Percentiles rank a stretch among this genome's conserved stretches.
phyloP scores from a whole-genome alignment of 176 grass and related monocot species.

The Cenchrus fungigraminus region DNA sequence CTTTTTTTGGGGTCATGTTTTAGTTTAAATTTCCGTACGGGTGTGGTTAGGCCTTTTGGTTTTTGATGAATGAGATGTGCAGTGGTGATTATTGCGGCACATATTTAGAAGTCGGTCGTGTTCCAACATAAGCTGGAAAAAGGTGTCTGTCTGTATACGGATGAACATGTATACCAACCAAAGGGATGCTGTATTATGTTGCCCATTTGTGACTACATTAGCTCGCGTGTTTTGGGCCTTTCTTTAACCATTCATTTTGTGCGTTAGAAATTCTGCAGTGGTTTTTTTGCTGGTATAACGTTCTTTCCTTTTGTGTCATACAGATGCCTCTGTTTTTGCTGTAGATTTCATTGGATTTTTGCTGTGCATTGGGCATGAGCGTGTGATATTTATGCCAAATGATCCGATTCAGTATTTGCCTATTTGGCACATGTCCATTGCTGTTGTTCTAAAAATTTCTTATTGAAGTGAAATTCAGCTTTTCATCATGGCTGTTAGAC shows the following conservation, averaged over 20 bases:
- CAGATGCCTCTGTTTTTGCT: too few relatives aligned
- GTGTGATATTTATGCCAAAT: too few relatives aligned
- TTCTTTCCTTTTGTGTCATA: too few relatives aligned
- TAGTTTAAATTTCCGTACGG: conserved; percentile 50
- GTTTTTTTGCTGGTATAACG: too few relatives aligned
- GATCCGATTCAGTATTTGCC: too few relatives aligned
- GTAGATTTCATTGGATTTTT: too few relatives aligned
- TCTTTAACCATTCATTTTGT: conserved; percentile 44
- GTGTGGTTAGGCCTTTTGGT: conserved; percentile 51
- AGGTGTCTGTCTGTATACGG: conserved; percentile 1
- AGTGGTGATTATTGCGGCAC: conserved; percentile 65
- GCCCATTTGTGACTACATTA: conserved; percentile 59
- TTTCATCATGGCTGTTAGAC: too few relatives aligned
- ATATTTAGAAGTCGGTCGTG: conserved; percentile 54
- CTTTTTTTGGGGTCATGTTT: conserved; percentile 39
- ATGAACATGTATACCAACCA: conserved; percentile 53
- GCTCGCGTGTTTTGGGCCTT: conserved; percentile 37
- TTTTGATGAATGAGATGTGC: conserved; percentile 63
- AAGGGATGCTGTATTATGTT: conserved; percentile 61
- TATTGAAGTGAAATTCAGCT: too few relatives aligned
- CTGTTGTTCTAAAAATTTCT: too few relatives aligned
- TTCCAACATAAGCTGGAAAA: conserved; percentile 73
- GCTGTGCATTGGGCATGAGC: too few relatives aligned
- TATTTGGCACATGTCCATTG: too few relatives aligned
- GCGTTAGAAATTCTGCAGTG: too few relatives aligned